A percentile compares a stretch with the other conserved stretches of the same genome.
phyloP scores from a whole-genome alignment of 306 rosid species.

The Phaseolus lunatus region DNA sequence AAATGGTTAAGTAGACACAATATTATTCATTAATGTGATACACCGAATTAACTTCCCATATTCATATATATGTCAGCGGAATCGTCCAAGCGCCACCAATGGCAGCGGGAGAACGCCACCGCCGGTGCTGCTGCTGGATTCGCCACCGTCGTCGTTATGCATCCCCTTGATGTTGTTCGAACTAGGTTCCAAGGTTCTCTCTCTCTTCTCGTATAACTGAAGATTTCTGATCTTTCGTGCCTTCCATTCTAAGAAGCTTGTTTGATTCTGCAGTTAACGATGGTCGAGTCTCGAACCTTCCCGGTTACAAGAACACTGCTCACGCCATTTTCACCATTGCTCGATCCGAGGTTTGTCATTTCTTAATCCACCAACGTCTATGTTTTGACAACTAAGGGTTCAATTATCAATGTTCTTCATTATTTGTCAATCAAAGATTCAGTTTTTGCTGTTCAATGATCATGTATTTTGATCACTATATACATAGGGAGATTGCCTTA shows the following conservation, averaged over 20 bases:
- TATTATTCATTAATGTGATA: no score
- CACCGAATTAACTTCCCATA: neutral
- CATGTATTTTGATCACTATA: no score
- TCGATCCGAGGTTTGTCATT: constrained; percentile 79
- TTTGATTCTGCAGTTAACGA: constrained; percentile 70
- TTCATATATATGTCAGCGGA: constrained; percentile 40
- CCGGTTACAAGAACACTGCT: constrained; percentile 81
- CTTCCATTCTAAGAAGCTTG: neutral
- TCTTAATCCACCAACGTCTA: neutral
- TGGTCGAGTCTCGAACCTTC: constrained; percentile 74
- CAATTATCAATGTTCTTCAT: neutral
- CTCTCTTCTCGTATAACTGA: neutral
- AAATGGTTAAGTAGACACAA: no score
- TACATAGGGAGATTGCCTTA: neutral
- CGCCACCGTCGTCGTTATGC: constrained; percentile 81
- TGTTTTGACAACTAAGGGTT: neutral
- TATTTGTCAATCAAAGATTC: neutral
- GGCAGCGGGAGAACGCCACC: constrained; percentile 90
- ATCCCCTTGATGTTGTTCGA: constrained; percentile 95
- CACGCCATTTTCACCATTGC: constrained; percentile 85
- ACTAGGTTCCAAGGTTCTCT: constrained; percentile 87
- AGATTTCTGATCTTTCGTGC: neutral
- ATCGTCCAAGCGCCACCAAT: constrained; percentile 45
- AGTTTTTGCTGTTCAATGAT: neutral
- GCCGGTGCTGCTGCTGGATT: constrained; percentile 92